Evolutionary conservation across 768 basidiomycete species (phyloP).

Genomic region (Chalciporus sphaerocephalus): DNA sequence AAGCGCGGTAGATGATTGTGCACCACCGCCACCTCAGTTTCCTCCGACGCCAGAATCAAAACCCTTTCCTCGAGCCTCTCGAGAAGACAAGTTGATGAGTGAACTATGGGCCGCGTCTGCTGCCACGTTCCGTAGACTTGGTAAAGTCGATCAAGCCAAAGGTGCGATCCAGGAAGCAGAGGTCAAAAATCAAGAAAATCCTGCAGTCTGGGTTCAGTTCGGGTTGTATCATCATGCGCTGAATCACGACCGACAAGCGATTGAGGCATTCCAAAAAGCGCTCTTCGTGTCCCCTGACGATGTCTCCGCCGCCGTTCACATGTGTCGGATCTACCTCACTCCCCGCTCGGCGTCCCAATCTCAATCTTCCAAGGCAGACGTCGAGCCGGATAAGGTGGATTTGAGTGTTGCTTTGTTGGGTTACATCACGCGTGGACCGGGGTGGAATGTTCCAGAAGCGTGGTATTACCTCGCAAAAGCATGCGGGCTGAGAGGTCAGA

Average conservation of each 20-base stretch:
- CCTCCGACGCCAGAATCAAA: constrained; percentile 36
- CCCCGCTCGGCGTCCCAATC: constrained; percentile 17
- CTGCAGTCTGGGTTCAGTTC: constrained; percentile 93
- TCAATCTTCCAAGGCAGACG: constrained; percentile 8
- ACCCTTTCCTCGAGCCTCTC: constrained; percentile 39
- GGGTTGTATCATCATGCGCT: constrained; percentile 68
- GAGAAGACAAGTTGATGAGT: constrained; percentile 66
- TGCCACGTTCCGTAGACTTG: constrained; percentile 85
- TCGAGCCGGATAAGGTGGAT: constrained; percentile 53
- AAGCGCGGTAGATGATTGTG: constrained; percentile 32
- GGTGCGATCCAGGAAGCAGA: constrained; percentile 96
- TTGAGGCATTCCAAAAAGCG: constrained; percentile 80
- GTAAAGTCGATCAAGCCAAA: constrained; percentile 84
- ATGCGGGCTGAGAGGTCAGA: constrained; percentile 68
- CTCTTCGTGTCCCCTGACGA: constrained; percentile 83
- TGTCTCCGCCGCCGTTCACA: constrained; percentile 71
- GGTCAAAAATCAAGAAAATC: constrained; percentile 77
- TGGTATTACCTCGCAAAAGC: constrained; percentile 91
- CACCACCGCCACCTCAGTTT: constrained; percentile 28
- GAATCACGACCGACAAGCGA: constrained; percentile 55
- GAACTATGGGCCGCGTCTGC: constrained; percentile 93
- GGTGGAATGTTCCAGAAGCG: constrained; percentile 91
- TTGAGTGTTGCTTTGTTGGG: constrained; percentile 78
- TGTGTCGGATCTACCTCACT: constrained; percentile 70
- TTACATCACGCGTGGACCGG: constrained; percentile 70